Base-by-base conservation (phyloP, 2,329 filamentous ascomycete species). In the Lasiodiplodia gonubiensis region DNA sequence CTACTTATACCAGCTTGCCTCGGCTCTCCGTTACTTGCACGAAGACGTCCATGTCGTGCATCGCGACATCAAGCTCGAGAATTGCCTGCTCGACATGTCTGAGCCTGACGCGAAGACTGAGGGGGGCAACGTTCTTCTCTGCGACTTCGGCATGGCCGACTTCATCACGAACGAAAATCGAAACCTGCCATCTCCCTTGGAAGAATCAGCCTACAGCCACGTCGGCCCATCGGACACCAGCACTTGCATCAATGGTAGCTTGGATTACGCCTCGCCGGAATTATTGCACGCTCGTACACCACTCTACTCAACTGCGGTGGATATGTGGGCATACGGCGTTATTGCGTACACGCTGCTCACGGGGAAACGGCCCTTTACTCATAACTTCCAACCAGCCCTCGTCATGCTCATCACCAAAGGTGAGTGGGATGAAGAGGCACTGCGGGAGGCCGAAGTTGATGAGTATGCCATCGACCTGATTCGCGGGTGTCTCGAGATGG, bases 71-170 rank as follows among this genome's bases (percentile, higher is more conserved):
- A 91, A 91, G 75, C 83, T 90, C 27, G 89, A 91, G 73, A 91
- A 91, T 70, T 90, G 88, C 70, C 83, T 91, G 2, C 72, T 90
- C 42, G 87, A 90, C 71, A 84, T 86, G 70, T 79, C 84, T 21
- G 79, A 79, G 6, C 78, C 81, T 3, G 74, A 82, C 8, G 82
- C 84, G 5, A 82, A 81, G 11, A 76, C 75, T 0, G 80, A 85
- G 46, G 83, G 85, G 18, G 87, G 86, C 10, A 84, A 85, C 42
- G 73, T 91, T 7, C 84, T 89, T 4, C 81, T 91, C 5, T 90
- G 88, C 75, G 89, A 91, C 74, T 91, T 91, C 73, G 89, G 89
- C 57, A 88, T 91, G 81, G 88, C 89, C 14, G 88, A 90, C 74
- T 90, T 89, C 80, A 84, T 90, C 70, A 82, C 84, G 25, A 84